phyloP scores from a whole-genome alignment of 805 yeast species.

The Candida corydali region DNA sequence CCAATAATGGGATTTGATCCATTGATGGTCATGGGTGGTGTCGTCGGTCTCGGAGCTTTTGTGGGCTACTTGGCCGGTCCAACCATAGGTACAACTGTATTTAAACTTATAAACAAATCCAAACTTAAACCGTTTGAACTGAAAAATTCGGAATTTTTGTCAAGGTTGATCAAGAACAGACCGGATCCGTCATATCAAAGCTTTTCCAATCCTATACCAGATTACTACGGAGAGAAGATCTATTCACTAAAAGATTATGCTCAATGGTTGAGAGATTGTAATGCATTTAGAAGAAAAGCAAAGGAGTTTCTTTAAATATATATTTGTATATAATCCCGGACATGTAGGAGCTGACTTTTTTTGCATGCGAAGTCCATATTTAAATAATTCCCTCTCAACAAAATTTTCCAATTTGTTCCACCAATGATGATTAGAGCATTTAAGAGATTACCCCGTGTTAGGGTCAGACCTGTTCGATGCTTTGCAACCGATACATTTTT shows the following conservation, averaged over 20 bases:
- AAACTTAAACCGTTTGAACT: slow-evolving; percentile 43
- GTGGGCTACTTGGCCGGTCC: slow-evolving; percentile 86
- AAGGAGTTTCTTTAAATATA: slow-evolving; percentile 46
- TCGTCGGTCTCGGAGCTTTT: slow-evolving; percentile 65
- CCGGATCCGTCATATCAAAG: slow-evolving; percentile 91
- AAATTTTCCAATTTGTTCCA: neutral
- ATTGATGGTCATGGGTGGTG: slow-evolving; percentile 73
- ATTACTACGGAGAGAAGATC: slow-evolving; percentile 95
- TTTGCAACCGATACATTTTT: slow-evolving; percentile 67
- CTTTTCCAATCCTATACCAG: slow-evolving; percentile 95
- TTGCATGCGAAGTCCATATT: neutral
- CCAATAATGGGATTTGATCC: slow-evolving; percentile 86
- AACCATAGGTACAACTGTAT: slow-evolving; percentile 63
- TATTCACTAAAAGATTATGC: slow-evolving; percentile 81
- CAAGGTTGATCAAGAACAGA: slow-evolving; percentile 69
- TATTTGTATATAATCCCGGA: slow-evolving; percentile 1
- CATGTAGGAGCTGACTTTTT: slow-evolving; percentile 1
- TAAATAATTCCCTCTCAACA: slow-evolving; percentile 1
- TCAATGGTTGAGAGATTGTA: slow-evolving; percentile 95
- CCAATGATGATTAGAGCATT: slow-evolving; percentile 40
- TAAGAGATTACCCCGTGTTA: slow-evolving; percentile 35
- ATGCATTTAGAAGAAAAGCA: slow-evolving; percentile 81
- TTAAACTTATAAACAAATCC: slow-evolving; percentile 50
- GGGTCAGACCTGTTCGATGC: slow-evolving; percentile 14
- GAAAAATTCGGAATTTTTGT: slow-evolving; percentile 73